phyloP scores from a whole-genome alignment of 208 protist species.

The Acanthamoeba sp. region DNA sequence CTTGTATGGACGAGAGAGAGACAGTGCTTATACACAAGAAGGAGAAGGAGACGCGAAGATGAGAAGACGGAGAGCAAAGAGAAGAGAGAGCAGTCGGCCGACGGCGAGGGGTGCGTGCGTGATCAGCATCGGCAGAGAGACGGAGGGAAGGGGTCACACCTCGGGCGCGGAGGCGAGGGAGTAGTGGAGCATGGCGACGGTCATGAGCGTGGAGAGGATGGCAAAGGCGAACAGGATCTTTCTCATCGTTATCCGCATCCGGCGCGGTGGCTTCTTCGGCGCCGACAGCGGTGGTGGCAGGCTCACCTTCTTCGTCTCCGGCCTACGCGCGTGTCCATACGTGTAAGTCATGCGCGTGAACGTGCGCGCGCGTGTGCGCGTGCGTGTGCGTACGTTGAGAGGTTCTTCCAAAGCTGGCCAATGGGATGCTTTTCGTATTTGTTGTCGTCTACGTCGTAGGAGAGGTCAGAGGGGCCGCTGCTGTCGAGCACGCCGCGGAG shows the following conservation, averaged over 20 bases:
- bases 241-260: constrained; percentile 53
- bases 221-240: constrained; percentile 45
- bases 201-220: constrained; percentile 33
- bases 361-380: not conserved
- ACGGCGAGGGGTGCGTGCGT: too few relatives aligned
- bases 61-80: not conserved
- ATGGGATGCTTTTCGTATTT: constrained; percentile 69
- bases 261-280: constrained; percentile 18
- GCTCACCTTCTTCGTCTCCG: constrained; percentile 27
- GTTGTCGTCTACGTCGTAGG: constrained; percentile 55
- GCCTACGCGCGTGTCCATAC: not conserved
- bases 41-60: not conserved
- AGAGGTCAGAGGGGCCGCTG: too few relatives aligned
- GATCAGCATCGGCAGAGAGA: not conserved
- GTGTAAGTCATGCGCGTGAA: not conserved
- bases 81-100: not conserved
- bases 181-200: constrained; percentile 48
- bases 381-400: not conserved
- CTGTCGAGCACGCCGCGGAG: not conserved
- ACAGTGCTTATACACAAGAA: not conserved
- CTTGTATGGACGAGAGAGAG: not conserved
- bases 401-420: constrained; percentile 51
- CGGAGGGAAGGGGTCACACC: not conserved
- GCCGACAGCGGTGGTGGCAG: not conserved
- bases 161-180: constrained; percentile 5